Evolutionary conservation across 495 filamentous ascomycete species (phyloP).

Genomic region (Hyphodiscus hymeniophilus): DNA sequence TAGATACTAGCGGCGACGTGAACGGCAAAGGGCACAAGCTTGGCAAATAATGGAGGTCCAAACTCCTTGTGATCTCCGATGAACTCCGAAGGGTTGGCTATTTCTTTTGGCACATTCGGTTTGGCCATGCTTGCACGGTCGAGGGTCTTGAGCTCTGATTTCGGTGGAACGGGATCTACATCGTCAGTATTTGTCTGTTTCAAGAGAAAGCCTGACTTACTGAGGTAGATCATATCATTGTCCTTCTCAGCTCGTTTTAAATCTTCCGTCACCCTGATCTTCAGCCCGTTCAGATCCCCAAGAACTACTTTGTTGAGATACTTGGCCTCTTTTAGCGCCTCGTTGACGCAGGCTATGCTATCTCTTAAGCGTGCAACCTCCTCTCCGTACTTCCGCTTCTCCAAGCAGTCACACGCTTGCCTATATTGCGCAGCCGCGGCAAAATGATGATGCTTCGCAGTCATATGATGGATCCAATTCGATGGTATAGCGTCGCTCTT

Average conservation of each 20-base stretch:
- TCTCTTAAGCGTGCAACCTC: slow-evolving; percentile 85
- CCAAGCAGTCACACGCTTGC: slow-evolving; percentile 86
- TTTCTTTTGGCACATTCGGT: slow-evolving; percentile 69
- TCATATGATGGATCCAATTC: slow-evolving; percentile 98
- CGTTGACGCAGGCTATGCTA: slow-evolving; percentile 72
- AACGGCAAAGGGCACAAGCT: slow-evolving; percentile 91
- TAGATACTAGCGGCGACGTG: slow-evolving; percentile 94
- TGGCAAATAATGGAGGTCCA: slow-evolving; percentile 79
- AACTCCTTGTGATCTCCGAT: slow-evolving; percentile 73
- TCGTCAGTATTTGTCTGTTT: slow-evolving; percentile 20
- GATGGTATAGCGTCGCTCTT: slow-evolving; percentile 83
- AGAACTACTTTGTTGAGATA: slow-evolving; percentile 82
- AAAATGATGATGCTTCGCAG: slow-evolving; percentile 95
- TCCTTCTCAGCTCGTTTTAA: slow-evolving; percentile 92
- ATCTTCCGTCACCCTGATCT: slow-evolving; percentile 74
- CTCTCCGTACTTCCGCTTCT: slow-evolving; percentile 92
- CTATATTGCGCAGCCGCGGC: slow-evolving; percentile 92
- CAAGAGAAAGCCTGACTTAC: too few relatives aligned
- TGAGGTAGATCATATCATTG: slow-evolving; percentile 89
- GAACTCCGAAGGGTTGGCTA: slow-evolving; percentile 69
- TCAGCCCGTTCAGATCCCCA: slow-evolving; percentile 76
- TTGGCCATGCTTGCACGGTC: slow-evolving; percentile 86
- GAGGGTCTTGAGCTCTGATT: slow-evolving; percentile 77
- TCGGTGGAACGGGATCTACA: slow-evolving; percentile 66
- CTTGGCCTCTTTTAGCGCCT: slow-evolving; percentile 75